Evolutionary conservation across 148 eudicot genomes (phyloP).

Genomic region (Dianthus caryophyllus): DNA sequence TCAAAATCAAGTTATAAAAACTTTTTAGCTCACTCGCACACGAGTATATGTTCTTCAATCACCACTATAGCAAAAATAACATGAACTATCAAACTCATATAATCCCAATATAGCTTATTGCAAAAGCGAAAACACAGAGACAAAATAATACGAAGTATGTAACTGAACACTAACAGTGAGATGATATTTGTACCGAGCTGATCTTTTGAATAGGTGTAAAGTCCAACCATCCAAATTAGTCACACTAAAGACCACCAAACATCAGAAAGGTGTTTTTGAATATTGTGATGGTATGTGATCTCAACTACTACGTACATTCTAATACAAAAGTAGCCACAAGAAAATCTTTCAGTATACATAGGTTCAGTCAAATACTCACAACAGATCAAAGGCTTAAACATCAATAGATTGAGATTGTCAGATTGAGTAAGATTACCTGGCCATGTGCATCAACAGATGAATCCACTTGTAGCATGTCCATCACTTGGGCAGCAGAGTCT

Average conservation of each 20-base stretch:
- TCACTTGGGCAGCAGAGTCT: slow-evolving; percentile 61
- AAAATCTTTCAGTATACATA: background rate
- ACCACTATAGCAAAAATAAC: too few species aligned
- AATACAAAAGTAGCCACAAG: background rate
- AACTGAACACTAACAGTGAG: too few species aligned
- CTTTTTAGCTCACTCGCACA: too few species aligned
- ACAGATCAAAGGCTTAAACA: background rate
- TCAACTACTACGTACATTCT: background rate
- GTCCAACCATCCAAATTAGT: background rate
- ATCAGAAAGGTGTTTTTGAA: slow-evolving; percentile 2
- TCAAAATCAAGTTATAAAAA: too few species aligned
- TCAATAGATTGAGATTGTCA: slow-evolving; percentile 1
- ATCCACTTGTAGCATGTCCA: slow-evolving; percentile 82
- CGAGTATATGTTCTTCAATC: too few species aligned
- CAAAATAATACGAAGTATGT: too few species aligned
- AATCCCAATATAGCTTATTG: too few species aligned
- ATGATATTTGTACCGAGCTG: too few species aligned
- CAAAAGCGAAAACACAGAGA: too few species aligned
- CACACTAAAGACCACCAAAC: background rate
- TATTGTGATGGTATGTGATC: background rate
- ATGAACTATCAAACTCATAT: too few species aligned
- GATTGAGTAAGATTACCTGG: slow-evolving; percentile 50
- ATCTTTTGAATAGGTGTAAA: too few species aligned
- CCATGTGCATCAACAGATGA: slow-evolving; percentile 82
- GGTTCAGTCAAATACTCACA: slow-evolving; percentile 1